Percentiles rank a stretch among this genome's conserved stretches.
Conservation (phyloP, 129 eudicot genomes). For the Chrysanthemum lavandulifolium region DNA sequence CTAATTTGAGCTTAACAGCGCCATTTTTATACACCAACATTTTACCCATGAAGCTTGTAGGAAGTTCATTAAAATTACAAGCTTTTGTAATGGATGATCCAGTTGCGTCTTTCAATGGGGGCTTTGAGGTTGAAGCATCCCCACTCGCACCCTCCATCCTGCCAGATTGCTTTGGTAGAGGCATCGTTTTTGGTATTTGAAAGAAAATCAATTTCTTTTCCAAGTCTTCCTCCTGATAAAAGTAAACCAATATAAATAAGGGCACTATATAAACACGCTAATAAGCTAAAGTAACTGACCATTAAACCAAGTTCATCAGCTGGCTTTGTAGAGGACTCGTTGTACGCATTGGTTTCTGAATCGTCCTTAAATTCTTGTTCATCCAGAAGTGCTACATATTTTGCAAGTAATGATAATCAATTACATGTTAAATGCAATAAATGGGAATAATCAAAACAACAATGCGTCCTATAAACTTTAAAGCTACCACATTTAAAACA, state of each 20-base stretch:
- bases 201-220: slow-evolving; percentile 57
- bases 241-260: not conserved
- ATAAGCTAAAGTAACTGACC: slow-evolving; percentile 41
- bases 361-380: slow-evolving; percentile 68
- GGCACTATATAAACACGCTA: too few species aligned
- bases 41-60: slow-evolving; percentile 74
- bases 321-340: slow-evolving; percentile 45
- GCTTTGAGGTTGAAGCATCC: slow-evolving; percentile 31
- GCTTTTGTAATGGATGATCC: slow-evolving; percentile 31
- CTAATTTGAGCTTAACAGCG: slow-evolving; percentile 81
- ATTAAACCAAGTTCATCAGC: slow-evolving; percentile 72
- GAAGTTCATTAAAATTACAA: slow-evolving; percentile 46
- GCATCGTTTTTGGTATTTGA: slow-evolving; percentile 69
- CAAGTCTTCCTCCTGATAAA: slow-evolving; percentile 56
- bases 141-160: slow-evolving; percentile 29
- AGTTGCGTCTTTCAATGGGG: slow-evolving; percentile 22
- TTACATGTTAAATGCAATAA: slow-evolving; percentile 1
- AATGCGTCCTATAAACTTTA: not conserved
- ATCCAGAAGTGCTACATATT: slow-evolving; percentile 54
- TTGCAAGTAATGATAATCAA: slow-evolving; percentile 14
- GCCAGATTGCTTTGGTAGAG: slow-evolving; percentile 41
- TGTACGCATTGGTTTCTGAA: slow-evolving; percentile 38
- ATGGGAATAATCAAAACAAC: slow-evolving; percentile 29
- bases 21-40: slow-evolving; percentile 85
- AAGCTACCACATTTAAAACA: slow-evolving; percentile 5